Evolutionary conservation across 2,329 filamentous ascomycete species (phyloP), one percentile per base, ranked within the genome.

Genomic region (Colletotrichum sp.): DNA sequence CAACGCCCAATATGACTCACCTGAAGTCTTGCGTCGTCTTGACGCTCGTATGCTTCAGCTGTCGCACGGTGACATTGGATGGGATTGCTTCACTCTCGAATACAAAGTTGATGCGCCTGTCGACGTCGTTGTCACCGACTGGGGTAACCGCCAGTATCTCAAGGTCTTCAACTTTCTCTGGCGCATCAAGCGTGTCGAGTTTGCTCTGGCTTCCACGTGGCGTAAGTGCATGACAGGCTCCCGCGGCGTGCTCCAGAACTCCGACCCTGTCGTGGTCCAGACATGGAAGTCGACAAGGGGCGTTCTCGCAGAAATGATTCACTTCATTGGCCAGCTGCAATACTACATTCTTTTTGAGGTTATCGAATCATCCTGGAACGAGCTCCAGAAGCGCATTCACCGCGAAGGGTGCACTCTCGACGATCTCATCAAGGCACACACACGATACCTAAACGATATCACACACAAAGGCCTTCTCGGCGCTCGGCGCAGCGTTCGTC

Each of bases 151-250:
- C 26, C 96, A 99, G 83, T 99, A 99, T 83, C 93, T 99, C 80
- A 99, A 99, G 83, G 95, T 99, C 12, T 99, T 99, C 90, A 99
- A 99, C 85, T 98, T 99, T 82, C 90, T 99, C 5, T 99, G 97
- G 96, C 94, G 97, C 78, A 95, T 99, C 82, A 99, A 99, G 86
- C 94, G 97, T 32, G 97, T 99, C 68, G 97, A 99, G 82, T 99
- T 99, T 82, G 96, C 95, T 0, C 91, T 99, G 2, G 92, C 94
- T 7, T 95, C 94, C 15, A 97, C 95, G 55, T 99, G 97, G 96
- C 93, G 97, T 73, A 94, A 96, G 79, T 98, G 95, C 85, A 99
- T 98, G 93, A 99, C 97, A 0, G 97, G 97, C 60, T 93, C 96
- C 5, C 92, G 97, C 76, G 96, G 96, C n/a, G 96, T 99, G 1